Conservation (phyloP, 2,329 filamentous ascomycete genomes). For the Incumbomyces delicatus region DNA sequence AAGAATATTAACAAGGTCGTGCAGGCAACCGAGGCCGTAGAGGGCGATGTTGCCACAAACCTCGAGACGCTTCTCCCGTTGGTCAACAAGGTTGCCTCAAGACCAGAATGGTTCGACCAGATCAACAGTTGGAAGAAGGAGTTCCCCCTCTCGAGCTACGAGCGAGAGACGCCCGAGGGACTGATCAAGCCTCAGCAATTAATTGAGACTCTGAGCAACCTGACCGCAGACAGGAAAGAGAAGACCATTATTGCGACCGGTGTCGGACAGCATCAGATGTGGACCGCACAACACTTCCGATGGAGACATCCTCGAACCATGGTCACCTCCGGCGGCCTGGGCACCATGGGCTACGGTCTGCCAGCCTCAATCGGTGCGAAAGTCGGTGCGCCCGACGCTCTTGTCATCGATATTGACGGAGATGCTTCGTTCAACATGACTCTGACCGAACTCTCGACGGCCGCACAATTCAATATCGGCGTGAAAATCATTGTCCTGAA, state of each 20-base stretch:
- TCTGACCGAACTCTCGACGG: conserved; percentile 84
- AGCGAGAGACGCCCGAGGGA: conserved; percentile 63
- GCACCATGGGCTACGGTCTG: conserved; percentile 92
- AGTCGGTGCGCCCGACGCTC: conserved; percentile 67
- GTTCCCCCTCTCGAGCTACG: conserved; percentile 76
- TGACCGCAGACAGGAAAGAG: conserved; percentile 71
- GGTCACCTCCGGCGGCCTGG: conserved; percentile 92
- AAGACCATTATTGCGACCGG: conserved; percentile 83
- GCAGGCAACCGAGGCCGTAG: conserved; percentile 87
- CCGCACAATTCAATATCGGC: conserved; percentile 90
- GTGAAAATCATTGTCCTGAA: conserved; percentile 92
- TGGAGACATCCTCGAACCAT: conserved; percentile 87
- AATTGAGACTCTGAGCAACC: conserved; percentile 78
- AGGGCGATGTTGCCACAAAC: conserved; percentile 81
- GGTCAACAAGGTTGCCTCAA: conserved; percentile 54
- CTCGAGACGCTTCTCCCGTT: conserved; percentile 64
- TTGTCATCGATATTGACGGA: conserved; percentile 93
- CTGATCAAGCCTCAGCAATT: conserved; percentile 90
- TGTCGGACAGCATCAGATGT: conserved; percentile 98
- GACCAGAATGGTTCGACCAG: conserved; percentile 79
- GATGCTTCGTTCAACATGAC: conserved; percentile 99
- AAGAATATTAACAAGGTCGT: conserved; percentile 99
- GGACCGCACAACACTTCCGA: conserved; percentile 91
- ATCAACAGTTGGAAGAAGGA: conserved; percentile 85
- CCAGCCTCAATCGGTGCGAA: conserved; percentile 93